Evolutionary conservation across 176 grass and related monocot genomes (phyloP), one percentile per base, ranked within the genome.

Genomic region (Oryza glaberrima): DNA sequence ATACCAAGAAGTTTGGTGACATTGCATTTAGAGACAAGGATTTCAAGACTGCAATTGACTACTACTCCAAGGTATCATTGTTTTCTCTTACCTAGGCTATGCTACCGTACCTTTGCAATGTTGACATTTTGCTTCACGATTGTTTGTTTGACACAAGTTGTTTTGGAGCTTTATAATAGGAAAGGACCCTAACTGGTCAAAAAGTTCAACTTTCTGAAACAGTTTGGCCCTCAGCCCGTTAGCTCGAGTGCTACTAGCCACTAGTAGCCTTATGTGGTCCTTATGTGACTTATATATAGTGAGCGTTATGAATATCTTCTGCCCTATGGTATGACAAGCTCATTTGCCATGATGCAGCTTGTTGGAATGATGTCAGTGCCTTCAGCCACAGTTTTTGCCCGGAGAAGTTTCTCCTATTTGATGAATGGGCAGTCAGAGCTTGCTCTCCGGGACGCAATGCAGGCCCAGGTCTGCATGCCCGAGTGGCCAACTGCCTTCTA

Each of bases 1-100:
- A 99, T 85, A 99, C 94, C 83, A 99, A 99, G 94, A 99, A 96
- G 88, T 94, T 94, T 89, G 97, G 97, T 20, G 97, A 99, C 48
- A 94, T 96, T 82, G 97, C 97, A 88, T 99, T 99, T 84, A 93
- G 97, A 94, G 97, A 99, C 28, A 99, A 99, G 69, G 97, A 99
- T 89, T 99, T 99, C 67, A 96, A 99, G 82, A 96, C 91, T 78
- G 94, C 97, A 73, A 99, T 99, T 36, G 94, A 96, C 20, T 99
- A 99, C 86, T 99, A 99, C 46, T 96, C 97, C 6, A 99, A 99
- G 96, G 96, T 99, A 92, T 69, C 20, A 75, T 70, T 38, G 34
- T 72, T 34, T 83, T 5, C 80, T 11, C 14, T 48, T 64, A 74
- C 70, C 20, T 77, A 58, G 46, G 45, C 10, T 73, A 56, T 43